phyloP scores from a whole-genome alignment of 495 filamentous ascomycete genomes.

The Trichocladium uniseriatum region DNA sequence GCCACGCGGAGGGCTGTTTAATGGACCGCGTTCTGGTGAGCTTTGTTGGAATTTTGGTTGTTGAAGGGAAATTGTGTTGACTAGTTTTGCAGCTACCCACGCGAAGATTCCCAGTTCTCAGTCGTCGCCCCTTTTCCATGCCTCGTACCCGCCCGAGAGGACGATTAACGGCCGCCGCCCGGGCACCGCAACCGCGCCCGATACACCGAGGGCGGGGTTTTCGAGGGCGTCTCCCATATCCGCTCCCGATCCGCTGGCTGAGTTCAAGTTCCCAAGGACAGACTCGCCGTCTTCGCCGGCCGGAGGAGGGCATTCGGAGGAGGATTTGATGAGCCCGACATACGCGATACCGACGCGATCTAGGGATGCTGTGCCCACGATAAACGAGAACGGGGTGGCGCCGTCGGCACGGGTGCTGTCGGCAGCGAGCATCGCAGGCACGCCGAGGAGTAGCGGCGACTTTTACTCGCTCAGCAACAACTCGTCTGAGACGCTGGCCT shows the following conservation, averaged over 20 bases:
- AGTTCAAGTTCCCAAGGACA: conserved; percentile 60
- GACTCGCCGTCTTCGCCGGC: conserved; percentile 34
- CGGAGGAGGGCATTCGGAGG: conserved; percentile 1
- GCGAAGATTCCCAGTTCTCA: conserved; percentile 30
- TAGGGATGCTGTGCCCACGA: conserved; percentile 34
- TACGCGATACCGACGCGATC: conserved; percentile 27
- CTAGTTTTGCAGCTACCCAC: conserved; percentile 28
- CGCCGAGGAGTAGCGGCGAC: conserved; percentile 83
- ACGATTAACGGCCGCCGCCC: conserved; percentile 28
- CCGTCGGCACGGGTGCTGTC: conserved; percentile 63
- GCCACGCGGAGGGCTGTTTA: conserved; percentile 41
- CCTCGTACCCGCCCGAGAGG: conserved; percentile 38
- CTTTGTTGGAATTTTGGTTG: neutral
- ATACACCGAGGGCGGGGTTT: conserved; percentile 29
- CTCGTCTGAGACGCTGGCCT: conserved; percentile 85
- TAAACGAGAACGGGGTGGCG: conserved; percentile 48
- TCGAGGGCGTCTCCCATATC: conserved; percentile 25
- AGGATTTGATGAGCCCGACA: conserved; percentile 30
- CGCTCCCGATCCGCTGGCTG: conserved; percentile 38
- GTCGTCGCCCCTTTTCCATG: conserved; percentile 38
- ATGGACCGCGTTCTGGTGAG: conserved; percentile 27
- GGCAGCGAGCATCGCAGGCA: conserved; percentile 54
- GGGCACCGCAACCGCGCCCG: conserved; percentile 31
- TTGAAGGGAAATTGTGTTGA: conserved; percentile 1
- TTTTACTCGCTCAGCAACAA: conserved; percentile 92